Base-by-base conservation (phyloP, 106 monocot species). In the Dactylorhiza incarnata region DNA sequence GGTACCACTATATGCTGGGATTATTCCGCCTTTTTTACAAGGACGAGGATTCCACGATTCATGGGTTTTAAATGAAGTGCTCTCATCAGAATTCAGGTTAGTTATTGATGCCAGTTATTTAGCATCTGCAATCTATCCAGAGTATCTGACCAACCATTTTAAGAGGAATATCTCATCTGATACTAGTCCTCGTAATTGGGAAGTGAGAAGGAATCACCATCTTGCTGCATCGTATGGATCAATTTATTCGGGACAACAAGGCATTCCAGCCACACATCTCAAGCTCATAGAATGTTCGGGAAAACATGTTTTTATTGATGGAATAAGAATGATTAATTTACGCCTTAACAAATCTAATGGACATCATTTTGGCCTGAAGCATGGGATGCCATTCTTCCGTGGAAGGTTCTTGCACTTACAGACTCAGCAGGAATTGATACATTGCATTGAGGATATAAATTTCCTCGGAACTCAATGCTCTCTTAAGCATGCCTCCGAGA, bases 21-120 rank as follows among this genome's bases (percentile, higher is more conserved):
- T 94, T 82, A 63, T 94, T 61, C 99, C 99, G 73, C 82, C 99
- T 72, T 99, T 99, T 74, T 70, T 92, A 44, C 85, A 89, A 75
- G 82, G 86, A 23, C 85, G 81, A 82, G 91, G 89, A 17, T 63
- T 88, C 71, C 89, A 99, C 67, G 78, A 90, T 75, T 76, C 78
- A 63, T 99, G 99, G 94, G 77, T 99, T 46, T 72, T 88, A 58
- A 79, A 94, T 79, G 89, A 99, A 81, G 88, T 87, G 63, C 12
- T 88, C 49, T 78, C 86, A 48, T 87, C 94, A 45, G 86, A 85
- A n/a, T 85, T 85, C n/a, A 84, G 99, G 73, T 73, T 90, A 50
- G 82, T 86, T 54, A 84, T 99, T 78, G 94, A 99, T 88, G 88
- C 85, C 25, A 91, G 76, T 71, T 61, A 65, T 45, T 71, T 81